phyloP scores from a whole-genome alignment of 2,329 filamentous ascomycete species.

The Neonectria punicea region DNA sequence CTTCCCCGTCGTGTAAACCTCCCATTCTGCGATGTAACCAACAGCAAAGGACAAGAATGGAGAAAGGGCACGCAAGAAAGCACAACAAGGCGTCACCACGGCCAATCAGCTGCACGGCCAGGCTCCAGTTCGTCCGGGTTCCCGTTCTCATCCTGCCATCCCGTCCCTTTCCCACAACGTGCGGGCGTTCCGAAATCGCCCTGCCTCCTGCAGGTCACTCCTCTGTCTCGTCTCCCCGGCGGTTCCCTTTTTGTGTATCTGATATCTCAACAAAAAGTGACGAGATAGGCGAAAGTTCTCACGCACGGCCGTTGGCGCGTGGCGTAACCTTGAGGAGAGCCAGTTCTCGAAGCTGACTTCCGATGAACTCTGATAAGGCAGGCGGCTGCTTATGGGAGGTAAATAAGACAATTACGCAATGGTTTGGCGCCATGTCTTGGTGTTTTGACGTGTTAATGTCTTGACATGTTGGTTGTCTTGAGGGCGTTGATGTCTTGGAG shows the following conservation, averaged over 20 bases:
- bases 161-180: slow-evolving; percentile 24
- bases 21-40: slow-evolving; percentile 15
- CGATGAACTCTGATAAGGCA: slow-evolving; percentile 19
- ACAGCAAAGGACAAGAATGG: slow-evolving; percentile 2
- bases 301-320: slow-evolving; percentile 32
- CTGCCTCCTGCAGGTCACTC: slow-evolving; percentile 21
- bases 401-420: slow-evolving; percentile 14
- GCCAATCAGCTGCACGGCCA: slow-evolving; percentile 14
- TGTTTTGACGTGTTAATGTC: neutral
- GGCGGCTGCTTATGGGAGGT: slow-evolving; percentile 5
- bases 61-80: neutral
- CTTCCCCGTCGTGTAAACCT: neutral
- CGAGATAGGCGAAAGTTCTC: slow-evolving; percentile 20
- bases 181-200: slow-evolving; percentile 33
- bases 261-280: slow-evolving; percentile 28
- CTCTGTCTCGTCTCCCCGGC: slow-evolving; percentile 5
- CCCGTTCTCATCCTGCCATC: slow-evolving; percentile 32
- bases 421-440: neutral
- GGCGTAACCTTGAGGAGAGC: slow-evolving; percentile 26
- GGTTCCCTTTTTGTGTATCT: slow-evolving; percentile 27
- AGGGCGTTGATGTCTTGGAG: neutral
- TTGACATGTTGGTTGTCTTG: neutral
- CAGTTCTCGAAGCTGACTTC: slow-evolving; percentile 16
- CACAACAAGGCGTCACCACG: neutral
- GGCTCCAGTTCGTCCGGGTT: slow-evolving; percentile 14